Conservation (phyloP, 2,329 filamentous ascomycete species). For the Aspergillus ruber region DNA sequence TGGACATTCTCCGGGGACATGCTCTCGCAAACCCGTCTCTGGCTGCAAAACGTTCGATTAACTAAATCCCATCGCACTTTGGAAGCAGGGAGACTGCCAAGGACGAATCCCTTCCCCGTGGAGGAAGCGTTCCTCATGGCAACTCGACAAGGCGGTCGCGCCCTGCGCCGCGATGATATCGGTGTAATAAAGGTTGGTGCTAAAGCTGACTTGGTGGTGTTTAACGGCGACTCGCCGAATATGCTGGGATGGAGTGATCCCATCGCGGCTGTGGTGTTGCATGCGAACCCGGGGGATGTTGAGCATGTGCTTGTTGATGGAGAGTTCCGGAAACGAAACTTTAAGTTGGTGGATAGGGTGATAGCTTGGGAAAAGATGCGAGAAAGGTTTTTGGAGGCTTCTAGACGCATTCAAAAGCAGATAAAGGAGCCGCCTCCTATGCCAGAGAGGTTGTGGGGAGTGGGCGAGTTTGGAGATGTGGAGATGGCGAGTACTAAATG, state of each 20-base stretch:
- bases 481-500: background rate
- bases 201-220: conserved; percentile 42
- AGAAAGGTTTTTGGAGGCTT: background rate
- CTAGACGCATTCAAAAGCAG: background rate
- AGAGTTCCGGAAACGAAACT: background rate
- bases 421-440: background rate
- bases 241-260: conserved; percentile 52
- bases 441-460: background rate
- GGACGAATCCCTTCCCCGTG: background rate
- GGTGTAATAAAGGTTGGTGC: background rate
- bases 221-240: conserved; percentile 43
- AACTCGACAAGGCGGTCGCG: background rate
- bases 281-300: conserved; percentile 17
- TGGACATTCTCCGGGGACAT: conserved; percentile 49
- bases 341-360: background rate
- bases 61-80: background rate
- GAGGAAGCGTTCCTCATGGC: background rate
- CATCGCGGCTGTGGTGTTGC: conserved; percentile 51
- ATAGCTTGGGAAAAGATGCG: background rate
- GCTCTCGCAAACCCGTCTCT: conserved; percentile 49
- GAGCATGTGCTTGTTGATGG: background rate
- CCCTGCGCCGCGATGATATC: background rate
- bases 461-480: background rate
- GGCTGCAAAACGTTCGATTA: conserved; percentile 39
- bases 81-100: background rate